A percentile compares a stretch with the other conserved stretches of the same genome.
phyloP scores from a whole-genome alignment of 352 stramenopile genomes.

The Phytophthora vignae region DNA sequence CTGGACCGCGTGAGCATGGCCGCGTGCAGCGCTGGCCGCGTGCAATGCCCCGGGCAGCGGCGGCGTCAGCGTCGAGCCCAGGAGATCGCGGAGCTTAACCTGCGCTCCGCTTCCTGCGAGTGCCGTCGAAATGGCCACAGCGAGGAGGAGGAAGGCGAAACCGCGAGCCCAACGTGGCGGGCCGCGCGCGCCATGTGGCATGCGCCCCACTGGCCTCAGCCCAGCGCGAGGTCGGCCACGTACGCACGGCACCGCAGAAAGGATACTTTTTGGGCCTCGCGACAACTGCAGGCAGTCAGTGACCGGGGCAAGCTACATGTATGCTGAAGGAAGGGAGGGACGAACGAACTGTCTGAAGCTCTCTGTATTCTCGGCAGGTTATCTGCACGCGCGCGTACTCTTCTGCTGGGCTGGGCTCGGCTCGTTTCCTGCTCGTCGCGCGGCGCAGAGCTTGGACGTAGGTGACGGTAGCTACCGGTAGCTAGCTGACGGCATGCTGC shows the following conservation, averaged over 20 bases:
- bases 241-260: slow-evolving; percentile 26
- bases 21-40: slow-evolving; percentile 1
- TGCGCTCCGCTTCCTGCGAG: background rate
- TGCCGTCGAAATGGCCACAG: slow-evolving; percentile 19
- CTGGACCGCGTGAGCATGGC: slow-evolving; percentile 8
- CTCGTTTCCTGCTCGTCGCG: slow-evolving; percentile 25
- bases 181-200: slow-evolving; percentile 20
- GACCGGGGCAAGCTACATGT: background rate
- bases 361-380: slow-evolving; percentile 44
- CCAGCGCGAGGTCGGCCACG: slow-evolving; percentile 12
- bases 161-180: slow-evolving; percentile 22
- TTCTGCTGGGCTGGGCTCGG: slow-evolving; percentile 30
- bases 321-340: background rate
- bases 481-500: too few species aligned
- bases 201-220: slow-evolving; percentile 12
- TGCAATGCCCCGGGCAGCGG: background rate
- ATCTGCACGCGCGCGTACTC: slow-evolving; percentile 41
- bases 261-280: slow-evolving; percentile 33
- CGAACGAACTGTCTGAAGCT: slow-evolving; percentile 36
- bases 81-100: too few species aligned
- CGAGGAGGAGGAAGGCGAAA: background rate
- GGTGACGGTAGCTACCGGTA: too few species aligned
- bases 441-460: background rate
- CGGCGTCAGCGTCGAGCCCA: background rate
- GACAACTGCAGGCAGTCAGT: background rate